Base-by-base conservation (phyloP, 345 rosid genomes). In the Cochlearia excelsa region DNA sequence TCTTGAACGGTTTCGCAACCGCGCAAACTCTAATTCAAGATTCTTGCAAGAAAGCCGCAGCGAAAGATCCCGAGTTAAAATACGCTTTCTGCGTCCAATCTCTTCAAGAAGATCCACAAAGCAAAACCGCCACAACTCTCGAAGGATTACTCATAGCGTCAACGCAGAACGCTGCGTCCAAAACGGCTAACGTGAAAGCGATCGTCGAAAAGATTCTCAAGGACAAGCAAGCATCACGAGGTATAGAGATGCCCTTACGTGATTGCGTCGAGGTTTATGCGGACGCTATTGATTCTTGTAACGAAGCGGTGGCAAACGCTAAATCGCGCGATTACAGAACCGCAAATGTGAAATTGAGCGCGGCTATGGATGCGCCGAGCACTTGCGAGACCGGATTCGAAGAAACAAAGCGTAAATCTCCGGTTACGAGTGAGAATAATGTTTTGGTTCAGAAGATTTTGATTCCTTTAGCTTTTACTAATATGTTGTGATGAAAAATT, bases 361-460 rank as follows among this genome's bases (percentile, higher is more conserved):
- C 80, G 2, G 81, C 81, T 31, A 54, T 73, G 72, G 78, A 73
- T 51, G 54, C 72, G 7, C 7, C 77, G 9, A 2, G 0, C 3
- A 65, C 74, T 26, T 79, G 86, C 38, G 74, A 79, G 56, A 66
- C 73, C n/a, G 78, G 74, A 49, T 72, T 81, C 37, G 59, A 70
- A 52, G 78, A 77, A 27, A 57, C 7, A 41, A 31, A 51, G 26
- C 38, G 31, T 3, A 57, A 31, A 34, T 68, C 67, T 43, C 81
- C 80, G 0, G 8, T 74, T 71, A 54, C 68, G 0, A 50, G 42
- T 33, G 78, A 75, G 47, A 55, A 67, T 37, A 0, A 9, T 7
- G 2, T 6, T 29, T 76, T 84, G 70, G 53, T 60, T 46, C 71
- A 76, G 30, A 29, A 74, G 58, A 47, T 60, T 30, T 77, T 73